Percentiles rank a stretch among this genome's conserved stretches.
Conservation (phyloP, 805 yeast species). For the Candida koratica region DNA sequence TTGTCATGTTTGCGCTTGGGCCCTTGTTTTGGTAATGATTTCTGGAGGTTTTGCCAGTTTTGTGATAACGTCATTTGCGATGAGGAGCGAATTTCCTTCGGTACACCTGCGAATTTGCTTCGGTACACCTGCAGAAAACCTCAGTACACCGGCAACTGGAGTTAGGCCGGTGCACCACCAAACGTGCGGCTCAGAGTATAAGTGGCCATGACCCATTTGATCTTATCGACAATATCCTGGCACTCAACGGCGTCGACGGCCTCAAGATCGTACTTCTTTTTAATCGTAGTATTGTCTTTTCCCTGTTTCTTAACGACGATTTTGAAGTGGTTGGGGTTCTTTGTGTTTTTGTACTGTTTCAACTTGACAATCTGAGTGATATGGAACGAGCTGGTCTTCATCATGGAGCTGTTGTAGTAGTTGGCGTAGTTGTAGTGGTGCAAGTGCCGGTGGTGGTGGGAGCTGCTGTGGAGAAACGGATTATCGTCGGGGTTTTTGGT, state of each 20-base stretch:
- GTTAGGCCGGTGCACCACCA: too few relatives aligned
- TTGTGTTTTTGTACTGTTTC: slow-evolving; percentile 61
- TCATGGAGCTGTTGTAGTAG: slow-evolving; percentile 58
- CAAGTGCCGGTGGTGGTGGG: slow-evolving; percentile 34
- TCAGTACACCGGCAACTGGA: too few relatives aligned
- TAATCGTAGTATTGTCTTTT: slow-evolving; percentile 39
- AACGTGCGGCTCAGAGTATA: too few relatives aligned
- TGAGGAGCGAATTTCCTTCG: slow-evolving; percentile 7
- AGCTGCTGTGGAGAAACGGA: slow-evolving; percentile 24
- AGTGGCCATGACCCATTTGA: slow-evolving; percentile 55
- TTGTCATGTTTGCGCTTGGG: not conserved
- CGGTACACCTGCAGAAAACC: too few relatives aligned
- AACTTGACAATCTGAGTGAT: slow-evolving; percentile 70
- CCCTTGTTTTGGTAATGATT: slow-evolving; percentile 1
- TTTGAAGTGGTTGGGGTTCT: slow-evolving; percentile 76
- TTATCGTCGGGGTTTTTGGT: slow-evolving; percentile 29
- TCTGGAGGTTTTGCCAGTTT: slow-evolving; percentile 24
- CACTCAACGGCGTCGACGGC: slow-evolving; percentile 61
- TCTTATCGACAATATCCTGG: slow-evolving; percentile 69
- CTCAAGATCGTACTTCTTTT: slow-evolving; percentile 84
- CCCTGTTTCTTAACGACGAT: slow-evolving; percentile 52
- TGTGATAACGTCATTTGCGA: slow-evolving; percentile 17
- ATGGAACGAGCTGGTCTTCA: slow-evolving; percentile 85
- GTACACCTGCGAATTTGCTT: too few relatives aligned
- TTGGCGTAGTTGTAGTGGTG: slow-evolving; percentile 39